Conservation (phyloP, 1,284 basidiomycete genomes). For the Bjerkandera adusta region DNA sequence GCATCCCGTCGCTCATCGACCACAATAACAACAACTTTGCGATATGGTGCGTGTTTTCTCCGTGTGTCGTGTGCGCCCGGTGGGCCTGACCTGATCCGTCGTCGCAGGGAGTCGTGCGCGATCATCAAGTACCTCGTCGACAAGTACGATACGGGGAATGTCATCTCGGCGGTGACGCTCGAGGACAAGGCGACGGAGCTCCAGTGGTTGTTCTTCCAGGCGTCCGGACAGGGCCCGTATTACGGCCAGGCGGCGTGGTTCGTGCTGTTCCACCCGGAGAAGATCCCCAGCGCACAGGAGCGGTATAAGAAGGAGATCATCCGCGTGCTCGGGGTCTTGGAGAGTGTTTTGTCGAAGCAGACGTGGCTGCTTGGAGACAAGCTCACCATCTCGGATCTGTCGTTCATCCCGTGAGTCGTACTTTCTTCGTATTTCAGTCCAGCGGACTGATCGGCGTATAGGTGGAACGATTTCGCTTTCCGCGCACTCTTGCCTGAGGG, state of each 20-base stretch:
- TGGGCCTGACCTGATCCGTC: neutral
- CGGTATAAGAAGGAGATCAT: slow-evolving; percentile 30
- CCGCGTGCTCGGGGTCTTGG: slow-evolving; percentile 33
- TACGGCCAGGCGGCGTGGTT: slow-evolving; percentile 28
- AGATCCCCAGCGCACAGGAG: slow-evolving; percentile 28
- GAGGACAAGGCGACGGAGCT: slow-evolving; percentile 20
- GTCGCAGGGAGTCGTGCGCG: slow-evolving; percentile 32
- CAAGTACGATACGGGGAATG: slow-evolving; percentile 33
- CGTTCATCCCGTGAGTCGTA: slow-evolving; percentile 18
- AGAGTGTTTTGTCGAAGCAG: slow-evolving; percentile 25
- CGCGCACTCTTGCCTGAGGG: neutral
- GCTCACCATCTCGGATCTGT: slow-evolving; percentile 20
- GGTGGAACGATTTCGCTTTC: slow-evolving; percentile 7
- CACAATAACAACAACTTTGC: slow-evolving; percentile 27
- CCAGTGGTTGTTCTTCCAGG: slow-evolving; percentile 31
- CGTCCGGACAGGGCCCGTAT: slow-evolving; percentile 29
- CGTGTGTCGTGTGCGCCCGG: too few relatives aligned
- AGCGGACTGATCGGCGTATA: neutral
- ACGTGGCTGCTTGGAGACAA: slow-evolving; percentile 22
- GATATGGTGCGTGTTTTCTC: slow-evolving; percentile 5
- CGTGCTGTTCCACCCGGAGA: slow-evolving; percentile 22
- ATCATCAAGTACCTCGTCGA: slow-evolving; percentile 33
- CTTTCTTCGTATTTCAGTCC: neutral
- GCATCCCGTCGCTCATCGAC: slow-evolving; percentile 31
- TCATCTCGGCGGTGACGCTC: slow-evolving; percentile 35